Base-by-base conservation (phyloP, 805 yeast genomes). In the Metschnikowia chrysomelidarum region DNA sequence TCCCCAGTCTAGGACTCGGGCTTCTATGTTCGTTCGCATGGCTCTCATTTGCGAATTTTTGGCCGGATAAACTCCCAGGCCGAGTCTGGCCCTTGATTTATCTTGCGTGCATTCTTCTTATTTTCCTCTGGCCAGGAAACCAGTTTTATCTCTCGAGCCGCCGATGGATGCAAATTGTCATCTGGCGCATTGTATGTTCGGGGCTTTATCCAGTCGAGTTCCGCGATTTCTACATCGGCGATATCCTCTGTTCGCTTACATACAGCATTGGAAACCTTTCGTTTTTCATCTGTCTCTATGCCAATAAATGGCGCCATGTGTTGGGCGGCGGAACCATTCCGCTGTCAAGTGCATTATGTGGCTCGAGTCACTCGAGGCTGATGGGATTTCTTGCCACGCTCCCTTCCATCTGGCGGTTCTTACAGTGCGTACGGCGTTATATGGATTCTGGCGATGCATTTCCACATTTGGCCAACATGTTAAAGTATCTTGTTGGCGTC, bases 121-220 rank as follows among this genome's bases (percentile, higher is more conserved):
- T 78, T 0, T 54, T 85, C 12, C 54, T 82, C 13, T 66, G 80
- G 59, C 96, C 96, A 0, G 66, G 80, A 7, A 67, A 71, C 32
- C 64, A 73, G 2, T 59, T 79, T 26, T 80, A 67, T 49, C 69
- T 74, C 23, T 60, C 75, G n/a, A 72, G 95, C 7, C 71, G 97
- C 46, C 70, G 70, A 39, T 93, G 97, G 97, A 50, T 91, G 2
- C 65, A 82, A 13, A 61, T 80, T 10, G 80, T 94, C 0, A 37
- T 80, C 1, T 75, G 89, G 71, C 70, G 98, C 51, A 63, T 93
- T 31, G 20, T 82, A 0, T 67, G 85, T 7, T 83, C 95, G 1
- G 98, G 98, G 0, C 67, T 88, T 26, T 93, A 82, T 52, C 96
- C 98, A 0, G 97, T 93, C 35, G 98, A 91, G 61, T 93, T 93